Percentiles rank a stretch among this genome's conserved stretches.
These are phyloP conservation scores for Aspergillus mulundensis DNA, from an alignment of 495 filamentous ascomycete species.

Conservation along the genomic window DNA sequence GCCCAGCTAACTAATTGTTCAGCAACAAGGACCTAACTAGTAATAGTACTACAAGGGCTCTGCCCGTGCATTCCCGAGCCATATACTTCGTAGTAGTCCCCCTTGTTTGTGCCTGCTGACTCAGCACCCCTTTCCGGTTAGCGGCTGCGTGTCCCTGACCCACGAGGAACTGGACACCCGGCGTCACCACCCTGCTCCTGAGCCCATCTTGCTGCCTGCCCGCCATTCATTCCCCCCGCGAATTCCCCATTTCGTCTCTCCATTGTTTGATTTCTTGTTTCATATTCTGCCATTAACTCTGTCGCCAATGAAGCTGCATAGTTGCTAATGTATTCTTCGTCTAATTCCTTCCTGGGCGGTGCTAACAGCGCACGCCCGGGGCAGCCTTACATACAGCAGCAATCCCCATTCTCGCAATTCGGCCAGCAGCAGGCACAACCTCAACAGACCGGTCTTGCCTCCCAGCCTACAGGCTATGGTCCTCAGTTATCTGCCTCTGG, in stretches of 20 bases:
- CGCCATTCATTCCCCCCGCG: not conserved
- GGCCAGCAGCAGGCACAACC: slow-evolving; percentile 54
- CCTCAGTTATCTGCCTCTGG: slow-evolving; percentile 52
- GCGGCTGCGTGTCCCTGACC: slow-evolving; percentile 11
- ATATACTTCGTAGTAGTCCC: too few species aligned
- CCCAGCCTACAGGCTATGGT: slow-evolving; percentile 52
- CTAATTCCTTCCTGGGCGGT: slow-evolving; percentile 78
- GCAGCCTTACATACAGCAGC: slow-evolving; percentile 47
- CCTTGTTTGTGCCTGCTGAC: slow-evolving; percentile 5
- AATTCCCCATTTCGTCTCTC: slow-evolving; percentile 11
- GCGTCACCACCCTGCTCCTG: slow-evolving; percentile 17
- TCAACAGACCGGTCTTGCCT: slow-evolving; percentile 48
- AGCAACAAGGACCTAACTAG: too few species aligned
- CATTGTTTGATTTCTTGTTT: slow-evolving; percentile 11
- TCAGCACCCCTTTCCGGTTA: slow-evolving; percentile 6
- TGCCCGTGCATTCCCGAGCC: too few species aligned
- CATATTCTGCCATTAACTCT: slow-evolving; percentile 16
- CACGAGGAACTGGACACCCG: slow-evolving; percentile 9
- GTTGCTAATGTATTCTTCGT: slow-evolving; percentile 77
- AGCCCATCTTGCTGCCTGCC: slow-evolving; percentile 9
- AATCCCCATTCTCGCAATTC: slow-evolving; percentile 45
- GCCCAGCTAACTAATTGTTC: too few species aligned
- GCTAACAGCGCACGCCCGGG: slow-evolving; percentile 70
- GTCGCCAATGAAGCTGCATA: slow-evolving; percentile 27
- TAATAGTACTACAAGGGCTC: too few species aligned